These are phyloP conservation scores for Teratosphaeria epicoccoides DNA, from an alignment of 2,329 filamentous ascomycete species.

Conservation along the genomic window DNA sequence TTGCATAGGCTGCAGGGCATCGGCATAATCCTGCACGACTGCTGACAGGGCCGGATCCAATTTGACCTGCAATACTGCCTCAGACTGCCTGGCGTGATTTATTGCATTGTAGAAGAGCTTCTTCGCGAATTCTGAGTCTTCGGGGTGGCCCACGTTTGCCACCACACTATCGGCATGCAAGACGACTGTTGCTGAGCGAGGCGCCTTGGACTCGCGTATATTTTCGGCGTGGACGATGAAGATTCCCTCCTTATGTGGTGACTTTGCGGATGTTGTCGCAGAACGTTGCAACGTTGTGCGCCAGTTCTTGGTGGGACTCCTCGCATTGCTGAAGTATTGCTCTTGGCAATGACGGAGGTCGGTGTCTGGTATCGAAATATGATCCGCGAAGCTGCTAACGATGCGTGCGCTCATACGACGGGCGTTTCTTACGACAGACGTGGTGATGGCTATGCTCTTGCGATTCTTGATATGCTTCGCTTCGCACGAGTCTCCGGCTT, in stretches of 20 bases:
- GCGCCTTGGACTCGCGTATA: not conserved
- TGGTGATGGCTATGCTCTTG: not conserved
- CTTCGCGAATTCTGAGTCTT: not conserved
- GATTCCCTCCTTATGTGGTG: not conserved
- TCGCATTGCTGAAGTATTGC: not conserved
- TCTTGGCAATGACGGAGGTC: not conserved
- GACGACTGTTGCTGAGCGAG: not conserved
- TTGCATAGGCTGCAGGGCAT: not conserved
- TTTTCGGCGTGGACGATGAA: constrained; percentile 1
- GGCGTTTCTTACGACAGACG: not conserved
- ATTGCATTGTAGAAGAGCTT: not conserved
- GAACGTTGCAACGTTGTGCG: not conserved
- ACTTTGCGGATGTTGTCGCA: not conserved
- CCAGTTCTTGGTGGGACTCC: not conserved
- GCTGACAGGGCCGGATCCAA: not conserved
- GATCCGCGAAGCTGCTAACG: not conserved
- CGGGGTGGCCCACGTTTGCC: not conserved
- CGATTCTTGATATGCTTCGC: not conserved
- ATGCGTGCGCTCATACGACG: not conserved
- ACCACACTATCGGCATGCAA: not conserved
- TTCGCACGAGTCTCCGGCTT: not conserved
- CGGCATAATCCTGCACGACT: not conserved
- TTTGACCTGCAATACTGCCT: not conserved
- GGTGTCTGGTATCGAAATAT: not conserved
- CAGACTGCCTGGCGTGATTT: not conserved